These are phyloP conservation scores for Blastobotrys terrestris DNA, from an alignment of 805 yeast genomes.

Conservation along the genomic window DNA sequence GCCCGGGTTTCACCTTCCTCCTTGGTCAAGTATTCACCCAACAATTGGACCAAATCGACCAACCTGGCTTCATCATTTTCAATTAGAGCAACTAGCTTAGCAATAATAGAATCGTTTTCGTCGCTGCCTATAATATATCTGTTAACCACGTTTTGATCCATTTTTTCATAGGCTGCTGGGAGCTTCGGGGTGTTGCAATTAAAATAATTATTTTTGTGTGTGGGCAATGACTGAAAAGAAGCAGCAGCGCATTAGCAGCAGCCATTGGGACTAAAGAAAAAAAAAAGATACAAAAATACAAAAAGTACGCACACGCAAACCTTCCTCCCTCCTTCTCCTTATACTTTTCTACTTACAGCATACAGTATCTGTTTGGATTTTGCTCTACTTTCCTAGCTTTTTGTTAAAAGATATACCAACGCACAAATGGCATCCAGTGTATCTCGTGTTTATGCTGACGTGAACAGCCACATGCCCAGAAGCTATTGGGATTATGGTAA, in stretches of 20 bases:
- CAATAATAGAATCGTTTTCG: background rate
- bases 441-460: slow-evolving; percentile 77
- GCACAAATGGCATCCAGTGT: slow-evolving; percentile 25
- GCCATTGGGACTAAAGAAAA: background rate
- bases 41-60: slow-evolving; percentile 47
- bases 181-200: no score
- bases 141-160: slow-evolving; percentile 26
- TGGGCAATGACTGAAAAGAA: no score
- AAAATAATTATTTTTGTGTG: no score
- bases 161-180: no score
- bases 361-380: background rate
- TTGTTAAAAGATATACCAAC: background rate
- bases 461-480: slow-evolving; percentile 65
- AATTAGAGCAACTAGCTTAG: slow-evolving; percentile 17
- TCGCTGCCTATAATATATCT: slow-evolving; percentile 15
- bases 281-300: background rate
- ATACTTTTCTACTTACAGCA: background rate
- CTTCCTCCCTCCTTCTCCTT: background rate
- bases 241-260: no score
- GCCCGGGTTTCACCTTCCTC: slow-evolving; percentile 47
- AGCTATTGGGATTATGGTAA: slow-evolving; percentile 73
- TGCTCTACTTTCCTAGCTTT: background rate
- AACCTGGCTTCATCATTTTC: slow-evolving; percentile 31
- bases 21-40: slow-evolving; percentile 60
- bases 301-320: background rate